Base-by-base conservation (phyloP, 2,329 filamentous ascomycete genomes). In the Penicillium nordicum region DNA sequence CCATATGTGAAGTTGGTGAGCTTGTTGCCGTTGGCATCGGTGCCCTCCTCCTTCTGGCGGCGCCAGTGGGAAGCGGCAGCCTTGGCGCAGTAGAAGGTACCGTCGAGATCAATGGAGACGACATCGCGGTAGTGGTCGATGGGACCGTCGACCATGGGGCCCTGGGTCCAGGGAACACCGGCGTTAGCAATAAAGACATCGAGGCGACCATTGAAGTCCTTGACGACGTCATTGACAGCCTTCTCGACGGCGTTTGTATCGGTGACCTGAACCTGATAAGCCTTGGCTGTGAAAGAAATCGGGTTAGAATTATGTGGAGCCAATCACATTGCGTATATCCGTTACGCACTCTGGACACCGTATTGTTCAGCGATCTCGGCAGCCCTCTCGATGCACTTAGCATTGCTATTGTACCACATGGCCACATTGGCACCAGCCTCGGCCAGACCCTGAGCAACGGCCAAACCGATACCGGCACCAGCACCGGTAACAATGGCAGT, bases 131-230 rank as follows among this genome's bases (percentile, higher is more conserved):
- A 89, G 65, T 84, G 82, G 18, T 84, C 81, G 18, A 86, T 69
- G 5, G 83, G 76, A 25, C 85, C 87, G 59, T 89, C 85, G 36
- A 90, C 78, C 69, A 88, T 84, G 9, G 85, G 71, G 0, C 87
- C 87, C 57, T 89, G 80, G 2, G 82, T 86, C 88, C 88, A 92
- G 0, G 86, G 81, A 51, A 92, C 86, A 50, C 89, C 89, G 14
- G 87, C 86, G 69, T 94, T 93, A 64, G 89, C 89, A 43, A 92
- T 84, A 66, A 93, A 91, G 63, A 91, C 79, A 66, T 92, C 89
- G 9, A 93, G 82, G 5, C 88, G 84, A 57, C 86, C 86, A 68
- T 88, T 86, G 75, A 92, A 88, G 16, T 92, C 88, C 57, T 77
- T 70, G 51, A 79, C 75, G 45, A 74, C 74, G 25, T 70, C 61